Conservation (phyloP, 2,329 filamentous ascomycete species). For the Fusarium robinianum region DNA sequence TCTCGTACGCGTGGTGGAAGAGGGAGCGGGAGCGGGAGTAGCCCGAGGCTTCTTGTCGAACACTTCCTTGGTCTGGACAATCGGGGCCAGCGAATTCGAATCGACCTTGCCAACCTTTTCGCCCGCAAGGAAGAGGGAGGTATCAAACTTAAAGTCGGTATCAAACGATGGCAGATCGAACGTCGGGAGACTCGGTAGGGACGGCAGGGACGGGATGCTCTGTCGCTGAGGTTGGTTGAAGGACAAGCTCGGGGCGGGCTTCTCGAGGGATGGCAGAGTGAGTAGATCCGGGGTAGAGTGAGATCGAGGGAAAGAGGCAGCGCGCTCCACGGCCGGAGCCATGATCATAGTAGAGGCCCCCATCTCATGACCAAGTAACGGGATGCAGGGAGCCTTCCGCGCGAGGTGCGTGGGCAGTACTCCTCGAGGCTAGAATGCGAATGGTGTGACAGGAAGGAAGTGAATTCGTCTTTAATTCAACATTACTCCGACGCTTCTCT, state of each 20-base stretch:
- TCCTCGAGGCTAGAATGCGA: slow-evolving; percentile 28
- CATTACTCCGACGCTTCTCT: slow-evolving; percentile 37
- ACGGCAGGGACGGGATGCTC: slow-evolving; percentile 21
- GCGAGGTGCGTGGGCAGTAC: slow-evolving; percentile 24
- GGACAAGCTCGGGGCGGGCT: slow-evolving; percentile 29
- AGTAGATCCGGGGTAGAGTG: slow-evolving; percentile 42
- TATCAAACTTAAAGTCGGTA: slow-evolving; percentile 54
- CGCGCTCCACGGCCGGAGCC: slow-evolving; percentile 44
- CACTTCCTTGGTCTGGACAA: slow-evolving; percentile 31
- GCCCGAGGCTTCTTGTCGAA: slow-evolving; percentile 23
- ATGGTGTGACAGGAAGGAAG: slow-evolving; percentile 31
- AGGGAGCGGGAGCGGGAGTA: slow-evolving; percentile 16
- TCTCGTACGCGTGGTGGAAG: slow-evolving; percentile 41
- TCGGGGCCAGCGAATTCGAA: slow-evolving; percentile 19
- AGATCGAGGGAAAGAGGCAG: slow-evolving; percentile 41
- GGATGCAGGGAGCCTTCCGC: slow-evolving; percentile 25
- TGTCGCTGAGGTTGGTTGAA: slow-evolving; percentile 25
- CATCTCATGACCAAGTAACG: slow-evolving; percentile 42
- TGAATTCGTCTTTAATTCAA: slow-evolving; percentile 29
- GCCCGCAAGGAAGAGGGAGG: slow-evolving; percentile 47
- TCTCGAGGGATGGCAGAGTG: slow-evolving; percentile 37
- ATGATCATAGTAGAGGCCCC: slow-evolving; percentile 45
- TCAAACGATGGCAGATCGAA: slow-evolving; percentile 61
- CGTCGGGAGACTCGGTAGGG: slow-evolving; percentile 40
- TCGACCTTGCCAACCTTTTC: slow-evolving; percentile 21